These are phyloP conservation scores for Myrica gale DNA, from an alignment of 306 rosid species.

Conservation along the genomic window DNA sequence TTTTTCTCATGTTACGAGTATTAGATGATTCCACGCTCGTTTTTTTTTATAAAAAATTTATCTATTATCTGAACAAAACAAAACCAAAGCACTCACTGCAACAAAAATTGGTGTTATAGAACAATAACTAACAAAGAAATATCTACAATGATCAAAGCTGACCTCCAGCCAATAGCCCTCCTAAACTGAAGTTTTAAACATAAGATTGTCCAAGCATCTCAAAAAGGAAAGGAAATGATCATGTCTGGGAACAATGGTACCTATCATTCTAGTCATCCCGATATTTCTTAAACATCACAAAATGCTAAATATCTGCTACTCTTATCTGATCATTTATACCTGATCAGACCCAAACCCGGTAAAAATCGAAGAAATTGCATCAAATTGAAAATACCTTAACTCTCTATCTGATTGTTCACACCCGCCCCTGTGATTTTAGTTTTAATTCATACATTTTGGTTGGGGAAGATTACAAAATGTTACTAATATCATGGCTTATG, in stretches of 20 bases:
- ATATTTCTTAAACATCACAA: neutral
- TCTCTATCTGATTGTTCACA: neutral
- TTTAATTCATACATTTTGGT: too few species aligned
- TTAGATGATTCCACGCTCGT: too few species aligned
- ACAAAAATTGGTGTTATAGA: neutral
- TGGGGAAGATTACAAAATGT: neutral
- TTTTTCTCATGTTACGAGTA: too few species aligned
- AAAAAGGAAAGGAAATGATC: too few species aligned
- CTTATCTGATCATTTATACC: neutral
- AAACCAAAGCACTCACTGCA: neutral
- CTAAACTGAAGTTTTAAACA: slow-evolving; percentile 7
- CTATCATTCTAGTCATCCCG: neutral
- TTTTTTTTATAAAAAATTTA: too few species aligned
- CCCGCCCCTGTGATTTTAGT: too few species aligned
- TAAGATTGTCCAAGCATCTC: too few species aligned
- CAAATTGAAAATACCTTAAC: neutral
- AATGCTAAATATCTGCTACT: neutral
- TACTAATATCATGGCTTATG: neutral
- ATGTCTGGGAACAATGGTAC: neutral
- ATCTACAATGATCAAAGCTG: slow-evolving; percentile 10
- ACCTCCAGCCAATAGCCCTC: neutral
- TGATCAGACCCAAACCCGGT: neutral
- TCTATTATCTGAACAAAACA: too few species aligned
- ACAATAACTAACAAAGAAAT: neutral
- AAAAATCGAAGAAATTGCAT: neutral